Conservation (phyloP, 2,329 filamentous ascomycete genomes). For the Elsinoe fawcettii region DNA sequence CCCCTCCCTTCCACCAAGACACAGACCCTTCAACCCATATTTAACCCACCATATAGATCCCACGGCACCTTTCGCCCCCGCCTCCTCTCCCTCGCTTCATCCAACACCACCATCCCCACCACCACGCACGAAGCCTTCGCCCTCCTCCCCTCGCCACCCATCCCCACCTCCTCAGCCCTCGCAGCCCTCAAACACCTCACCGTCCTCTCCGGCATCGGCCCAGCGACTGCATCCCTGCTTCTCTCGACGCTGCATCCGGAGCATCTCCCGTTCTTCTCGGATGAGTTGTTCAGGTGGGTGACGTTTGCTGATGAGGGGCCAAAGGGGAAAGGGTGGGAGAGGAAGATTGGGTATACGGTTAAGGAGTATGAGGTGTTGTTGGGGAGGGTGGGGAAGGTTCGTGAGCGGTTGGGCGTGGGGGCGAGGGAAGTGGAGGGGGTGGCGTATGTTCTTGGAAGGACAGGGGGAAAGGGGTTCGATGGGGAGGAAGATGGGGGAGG, state of each 20-base stretch:
- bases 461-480: constrained; percentile 21
- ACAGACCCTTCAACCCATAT: background rate
- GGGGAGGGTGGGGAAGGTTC: constrained; percentile 27
- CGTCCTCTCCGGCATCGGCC: constrained; percentile 65
- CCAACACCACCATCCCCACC: constrained; percentile 49
- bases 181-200: constrained; percentile 48
- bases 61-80: constrained; percentile 45
- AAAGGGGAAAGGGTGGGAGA: constrained; percentile 37
- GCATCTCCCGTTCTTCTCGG: constrained; percentile 65
- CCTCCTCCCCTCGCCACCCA: constrained; percentile 16
- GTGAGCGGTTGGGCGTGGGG: constrained; percentile 38
- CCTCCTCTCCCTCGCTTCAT: constrained; percentile 43
- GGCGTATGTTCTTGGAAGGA: constrained; percentile 58
- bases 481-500: background rate
- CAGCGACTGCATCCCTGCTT: constrained; percentile 69
- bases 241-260: constrained; percentile 56
- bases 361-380: constrained; percentile 60
- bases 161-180: constrained; percentile 14
- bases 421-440: constrained; percentile 62
- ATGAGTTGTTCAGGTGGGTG: constrained; percentile 70
- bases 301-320: constrained; percentile 44
- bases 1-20: no score
- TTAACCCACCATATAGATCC: constrained; percentile 29
- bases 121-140: constrained; percentile 48
- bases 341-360: constrained; percentile 58